Conservation (phyloP, 345 rosid species). For the Tarenaya hassleriana region DNA sequence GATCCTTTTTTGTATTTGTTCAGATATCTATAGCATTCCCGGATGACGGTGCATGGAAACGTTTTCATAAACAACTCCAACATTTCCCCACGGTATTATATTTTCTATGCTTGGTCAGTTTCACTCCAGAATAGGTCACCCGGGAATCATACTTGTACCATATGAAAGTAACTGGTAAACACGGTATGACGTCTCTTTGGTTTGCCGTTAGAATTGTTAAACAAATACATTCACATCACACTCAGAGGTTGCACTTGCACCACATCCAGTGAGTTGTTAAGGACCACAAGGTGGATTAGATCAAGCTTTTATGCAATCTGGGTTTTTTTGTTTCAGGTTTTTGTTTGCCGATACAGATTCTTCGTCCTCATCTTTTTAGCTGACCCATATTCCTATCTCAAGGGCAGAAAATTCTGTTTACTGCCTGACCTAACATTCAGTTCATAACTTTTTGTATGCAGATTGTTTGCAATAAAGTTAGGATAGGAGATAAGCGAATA, state of each 20-base stretch:
- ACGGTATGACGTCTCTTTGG: not conserved
- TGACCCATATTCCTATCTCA: slow-evolving; percentile 3
- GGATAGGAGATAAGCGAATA: slow-evolving; percentile 78
- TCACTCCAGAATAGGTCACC: no score
- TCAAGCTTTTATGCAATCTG: not conserved
- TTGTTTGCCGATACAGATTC: no score
- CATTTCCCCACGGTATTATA: slow-evolving; percentile 79
- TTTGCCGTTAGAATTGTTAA: slow-evolving; percentile 1
- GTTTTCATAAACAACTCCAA: slow-evolving; percentile 93
- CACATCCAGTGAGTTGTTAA: not conserved
- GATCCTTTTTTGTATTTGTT: slow-evolving; percentile 13
- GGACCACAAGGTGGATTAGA: not conserved
- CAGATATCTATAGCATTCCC: slow-evolving; percentile 99
- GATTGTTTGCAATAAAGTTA: slow-evolving; percentile 94
- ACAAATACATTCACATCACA: no score
- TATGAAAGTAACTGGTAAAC: no score
- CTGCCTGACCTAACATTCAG: not conserved
- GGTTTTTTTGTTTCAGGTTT: no score
- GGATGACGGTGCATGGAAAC: slow-evolving; percentile 98
- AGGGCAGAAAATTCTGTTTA: not conserved
- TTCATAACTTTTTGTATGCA: slow-evolving; percentile 19
- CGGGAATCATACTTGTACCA: no score
- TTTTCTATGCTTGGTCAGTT: not conserved
- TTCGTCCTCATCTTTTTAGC: no score
- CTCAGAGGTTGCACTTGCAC: no score